Evolutionary conservation across 202 grass and related monocot genomes (phyloP).

Genomic region (Carex sylvatica): DNA sequence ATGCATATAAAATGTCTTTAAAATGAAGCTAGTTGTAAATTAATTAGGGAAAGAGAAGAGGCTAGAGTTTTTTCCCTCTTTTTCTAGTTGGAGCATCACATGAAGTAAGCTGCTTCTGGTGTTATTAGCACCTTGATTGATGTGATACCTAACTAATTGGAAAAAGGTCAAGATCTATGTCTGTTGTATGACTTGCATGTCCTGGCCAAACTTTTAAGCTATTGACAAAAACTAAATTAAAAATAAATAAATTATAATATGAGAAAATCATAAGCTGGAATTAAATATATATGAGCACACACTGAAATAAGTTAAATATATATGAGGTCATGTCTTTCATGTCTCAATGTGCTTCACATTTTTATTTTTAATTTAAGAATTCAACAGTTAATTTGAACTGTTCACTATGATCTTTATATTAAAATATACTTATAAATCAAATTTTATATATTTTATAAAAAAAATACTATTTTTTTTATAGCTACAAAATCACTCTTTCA

Average conservation of each 20-base stretch:
- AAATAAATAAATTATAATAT: not conserved
- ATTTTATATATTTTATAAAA: too few species aligned
- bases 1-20: not conserved
- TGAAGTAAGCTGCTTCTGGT: not conserved
- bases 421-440: too few species aligned
- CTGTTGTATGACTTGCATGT: not conserved
- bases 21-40: not conserved
- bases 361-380: too few species aligned
- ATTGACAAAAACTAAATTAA: not conserved
- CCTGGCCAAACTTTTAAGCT: not conserved
- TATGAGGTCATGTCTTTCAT: too few species aligned
- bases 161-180: constrained; percentile 8
- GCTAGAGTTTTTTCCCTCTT: not conserved
- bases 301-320: not conserved
- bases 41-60: not conserved
- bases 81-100: constrained; percentile 6
- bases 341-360: too few species aligned
- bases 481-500: too few species aligned
- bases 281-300: not conserved
- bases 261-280: not conserved
- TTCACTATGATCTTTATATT: too few species aligned
- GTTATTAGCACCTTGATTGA: not conserved
- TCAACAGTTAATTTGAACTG: too few species aligned
- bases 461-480: too few species aligned
- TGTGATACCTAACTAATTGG: constrained; percentile 23